phyloP scores from a whole-genome alignment of 331 rosid species.

The Quercus lobata region DNA sequence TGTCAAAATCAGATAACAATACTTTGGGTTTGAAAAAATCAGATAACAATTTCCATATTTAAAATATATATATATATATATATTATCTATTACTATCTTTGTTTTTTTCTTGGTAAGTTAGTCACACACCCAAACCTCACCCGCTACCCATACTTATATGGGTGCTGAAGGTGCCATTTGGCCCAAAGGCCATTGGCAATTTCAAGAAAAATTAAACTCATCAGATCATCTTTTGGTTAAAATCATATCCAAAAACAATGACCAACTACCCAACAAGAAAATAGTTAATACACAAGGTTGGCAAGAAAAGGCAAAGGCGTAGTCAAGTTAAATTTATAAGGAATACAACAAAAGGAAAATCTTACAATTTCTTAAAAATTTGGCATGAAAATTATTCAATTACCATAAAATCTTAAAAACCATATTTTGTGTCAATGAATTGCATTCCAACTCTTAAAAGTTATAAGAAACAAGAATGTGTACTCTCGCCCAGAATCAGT shows the following conservation, averaged over 20 bases:
- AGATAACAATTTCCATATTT: not conserved
- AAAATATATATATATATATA: too few species aligned
- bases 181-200: too few species aligned
- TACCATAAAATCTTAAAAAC: not conserved
- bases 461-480: conserved; percentile 33
- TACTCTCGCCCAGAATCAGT: conserved; percentile 45
- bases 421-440: not conserved
- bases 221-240: not conserved
- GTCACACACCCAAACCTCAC: too few species aligned
- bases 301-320: not conserved
- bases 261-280: not conserved
- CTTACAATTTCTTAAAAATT: too few species aligned
- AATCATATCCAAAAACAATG: not conserved
- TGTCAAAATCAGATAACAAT: not conserved
- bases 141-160: too few species aligned
- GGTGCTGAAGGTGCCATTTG: too few species aligned
- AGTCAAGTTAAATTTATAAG: not conserved
- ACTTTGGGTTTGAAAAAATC: not conserved
- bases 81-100: too few species aligned
- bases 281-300: not conserved
- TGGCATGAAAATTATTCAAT: not conserved
- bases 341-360: too few species aligned
- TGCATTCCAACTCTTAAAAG: conserved; percentile 61
- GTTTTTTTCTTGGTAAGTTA: not conserved
- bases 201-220: not conserved